Evolutionary conservation across 176 grass and related monocot genomes (phyloP).

Genomic region (Tillandsia leiboldiana): DNA sequence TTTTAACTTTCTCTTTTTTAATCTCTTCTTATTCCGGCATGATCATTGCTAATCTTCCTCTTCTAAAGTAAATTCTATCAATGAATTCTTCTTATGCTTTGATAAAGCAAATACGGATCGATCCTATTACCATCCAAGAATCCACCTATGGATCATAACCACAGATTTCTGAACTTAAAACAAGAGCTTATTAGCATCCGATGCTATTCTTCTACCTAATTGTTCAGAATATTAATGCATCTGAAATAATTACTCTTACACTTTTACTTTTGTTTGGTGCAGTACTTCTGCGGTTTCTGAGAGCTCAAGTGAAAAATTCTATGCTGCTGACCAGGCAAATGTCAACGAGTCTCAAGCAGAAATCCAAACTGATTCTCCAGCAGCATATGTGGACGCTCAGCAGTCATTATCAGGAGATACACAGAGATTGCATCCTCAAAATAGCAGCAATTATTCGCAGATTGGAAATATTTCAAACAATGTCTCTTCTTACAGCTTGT

Average conservation of each 20-base stretch:
- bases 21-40: too few relatives aligned
- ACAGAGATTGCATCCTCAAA: slow-evolving; percentile 15
- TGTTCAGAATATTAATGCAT: neutral
- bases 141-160: too few relatives aligned
- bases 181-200: neutral
- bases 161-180: too few relatives aligned
- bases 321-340: slow-evolving; percentile 19
- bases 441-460: slow-evolving; percentile 26
- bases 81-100: too few relatives aligned
- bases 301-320: slow-evolving; percentile 15
- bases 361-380: slow-evolving; percentile 24
- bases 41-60: too few relatives aligned
- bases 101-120: too few relatives aligned
- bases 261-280: slow-evolving; percentile 17
- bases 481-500: slow-evolving; percentile 23
- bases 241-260: slow-evolving; percentile 4
- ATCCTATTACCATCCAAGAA: neutral
- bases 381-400: slow-evolving; percentile 32
- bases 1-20: too few relatives aligned
- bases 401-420: slow-evolving; percentile 15
- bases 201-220: neutral
- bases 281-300: slow-evolving; percentile 23
- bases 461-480: slow-evolving; percentile 34
- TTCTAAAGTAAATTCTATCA: too few relatives aligned
- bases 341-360: slow-evolving; percentile 16